Evolutionary conservation across 495 filamentous ascomycete genomes (phyloP).

Genomic region (Apodospora peruviana): DNA sequence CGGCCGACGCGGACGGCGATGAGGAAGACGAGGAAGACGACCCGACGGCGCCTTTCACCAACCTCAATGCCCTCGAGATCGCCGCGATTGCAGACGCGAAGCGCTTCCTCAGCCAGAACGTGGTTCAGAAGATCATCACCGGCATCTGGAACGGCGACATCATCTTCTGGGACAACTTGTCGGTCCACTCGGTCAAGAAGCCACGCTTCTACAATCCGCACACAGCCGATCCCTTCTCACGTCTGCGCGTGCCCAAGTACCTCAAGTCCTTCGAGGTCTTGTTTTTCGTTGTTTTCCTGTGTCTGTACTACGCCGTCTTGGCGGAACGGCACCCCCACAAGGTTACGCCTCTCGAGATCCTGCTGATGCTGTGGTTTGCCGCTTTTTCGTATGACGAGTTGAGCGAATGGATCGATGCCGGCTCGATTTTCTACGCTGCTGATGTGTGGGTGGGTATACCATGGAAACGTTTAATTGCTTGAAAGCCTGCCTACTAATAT

Average conservation of each 20-base stretch:
- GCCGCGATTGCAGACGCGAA: slow-evolving; percentile 86
- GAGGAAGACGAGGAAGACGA: slow-evolving; percentile 45
- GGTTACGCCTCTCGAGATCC: slow-evolving; percentile 47
- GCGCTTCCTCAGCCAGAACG: slow-evolving; percentile 77
- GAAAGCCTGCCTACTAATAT: neutral
- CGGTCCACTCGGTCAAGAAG: slow-evolving; percentile 70
- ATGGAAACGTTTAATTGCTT: neutral
- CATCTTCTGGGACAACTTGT: slow-evolving; percentile 83
- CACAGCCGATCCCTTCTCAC: slow-evolving; percentile 74
- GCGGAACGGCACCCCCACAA: slow-evolving; percentile 47
- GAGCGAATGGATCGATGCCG: slow-evolving; percentile 76
- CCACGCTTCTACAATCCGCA: slow-evolving; percentile 73
- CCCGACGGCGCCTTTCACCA: slow-evolving; percentile 60
- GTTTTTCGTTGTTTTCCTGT: slow-evolving; percentile 78
- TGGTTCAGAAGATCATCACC: slow-evolving; percentile 82
- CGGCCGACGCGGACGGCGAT: slow-evolving; percentile 27
- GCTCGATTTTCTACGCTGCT: slow-evolving; percentile 74
- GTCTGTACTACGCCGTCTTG: slow-evolving; percentile 80
- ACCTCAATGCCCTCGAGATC: slow-evolving; percentile 85
- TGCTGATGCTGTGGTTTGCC: slow-evolving; percentile 65
- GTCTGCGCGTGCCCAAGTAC: slow-evolving; percentile 85
- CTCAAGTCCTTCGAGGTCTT: slow-evolving; percentile 82
- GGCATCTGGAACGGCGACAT: slow-evolving; percentile 91
- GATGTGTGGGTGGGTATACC: slow-evolving; percentile 63
- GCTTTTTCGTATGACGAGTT: slow-evolving; percentile 87